Conservation (phyloP, 495 filamentous ascomycete species). For the Cenococcum geophilum region DNA sequence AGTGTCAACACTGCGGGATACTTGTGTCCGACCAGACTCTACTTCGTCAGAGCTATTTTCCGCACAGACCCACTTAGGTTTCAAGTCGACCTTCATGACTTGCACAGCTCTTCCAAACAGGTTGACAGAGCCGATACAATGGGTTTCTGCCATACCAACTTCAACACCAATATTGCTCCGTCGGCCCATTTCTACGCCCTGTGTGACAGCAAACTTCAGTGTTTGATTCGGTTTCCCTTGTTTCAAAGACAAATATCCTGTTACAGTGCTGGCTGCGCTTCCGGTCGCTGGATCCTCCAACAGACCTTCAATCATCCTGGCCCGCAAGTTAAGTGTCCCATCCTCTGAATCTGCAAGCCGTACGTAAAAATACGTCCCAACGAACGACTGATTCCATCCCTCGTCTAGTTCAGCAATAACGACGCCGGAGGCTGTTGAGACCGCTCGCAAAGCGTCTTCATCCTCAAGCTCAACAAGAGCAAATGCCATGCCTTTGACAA, state of each 20-base stretch:
- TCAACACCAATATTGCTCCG: slow-evolving; percentile 53
- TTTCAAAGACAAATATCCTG: slow-evolving; percentile 51
- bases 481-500: slow-evolving; percentile 67
- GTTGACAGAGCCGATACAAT: slow-evolving; percentile 29
- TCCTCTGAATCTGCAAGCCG: slow-evolving; percentile 34
- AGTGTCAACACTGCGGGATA: too few species aligned
- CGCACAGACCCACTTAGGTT: too few species aligned
- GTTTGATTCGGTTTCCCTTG: slow-evolving; percentile 32
- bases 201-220: slow-evolving; percentile 51
- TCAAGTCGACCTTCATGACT: slow-evolving; percentile 36
- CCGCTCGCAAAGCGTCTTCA: slow-evolving; percentile 42
- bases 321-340: slow-evolving; percentile 35
- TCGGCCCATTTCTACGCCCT: slow-evolving; percentile 76
- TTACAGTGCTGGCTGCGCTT: slow-evolving; percentile 54
- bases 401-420: slow-evolving; percentile 41
- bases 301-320: slow-evolving; percentile 51
- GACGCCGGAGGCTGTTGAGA: slow-evolving; percentile 25
- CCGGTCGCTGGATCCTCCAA: slow-evolving; percentile 68
- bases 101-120: slow-evolving; percentile 36
- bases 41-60: too few species aligned
- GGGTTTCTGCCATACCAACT: slow-evolving; percentile 35
- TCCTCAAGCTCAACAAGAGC: slow-evolving; percentile 48
- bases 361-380: slow-evolving; percentile 53
- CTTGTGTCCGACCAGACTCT: too few species aligned
- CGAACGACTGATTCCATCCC: slow-evolving; percentile 51